Base-by-base conservation (phyloP, 768 basidiomycete genomes). In the Terana coerulea region DNA sequence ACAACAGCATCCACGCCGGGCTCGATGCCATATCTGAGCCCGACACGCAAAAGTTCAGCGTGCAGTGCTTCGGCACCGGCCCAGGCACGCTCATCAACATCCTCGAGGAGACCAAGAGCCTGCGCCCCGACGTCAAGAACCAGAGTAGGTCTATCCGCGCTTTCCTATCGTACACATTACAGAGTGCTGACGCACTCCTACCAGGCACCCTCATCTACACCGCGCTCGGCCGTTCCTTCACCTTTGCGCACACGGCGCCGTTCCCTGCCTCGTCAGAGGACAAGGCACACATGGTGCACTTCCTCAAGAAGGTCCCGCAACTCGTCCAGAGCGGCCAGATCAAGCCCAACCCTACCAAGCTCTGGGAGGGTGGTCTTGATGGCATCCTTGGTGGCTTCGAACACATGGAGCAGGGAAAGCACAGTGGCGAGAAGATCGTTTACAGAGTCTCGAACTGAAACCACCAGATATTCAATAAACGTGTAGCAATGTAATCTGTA, bases 371-470 rank as follows among this genome's bases (percentile, higher is more conserved):
- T 1, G 67, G 67, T 3, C 40, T 68, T 17, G 58, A 47, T 5
- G 51, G 53, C 7, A 58, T 68, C 44, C 49, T 47, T 11, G 62
- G 57, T 0, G 61, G 65, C 4, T 43, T 69, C 37, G 51, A 65
- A 45, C 59, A 58, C 40, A 62, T 69, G 64, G 54, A 47, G 39
- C 59, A 63, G 11, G 65, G 67, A 17, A 65, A 63, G 60, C 50
- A 63, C 21, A 66, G 63, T 46, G 67, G 54, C 26, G 59, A 63
- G 54, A 69, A 70, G 54, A 47, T 66, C 29, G 65, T 64, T 11
- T 65, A 64, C 54, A 52, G n/a, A n/a, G n/a, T n/a, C n/a, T n/a
- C n/a, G n/a, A n/a, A n/a, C n/a, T n/a, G n/a, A n/a, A 52, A 29
- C 36, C 59, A 24, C 15, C 10, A 17, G 26, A 36, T 26, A 33